Percentiles rank a stretch among this genome's conserved stretches.
These are phyloP conservation scores for Pyrus communis DNA, from an alignment of 306 rosid species.

Conservation along the genomic window DNA sequence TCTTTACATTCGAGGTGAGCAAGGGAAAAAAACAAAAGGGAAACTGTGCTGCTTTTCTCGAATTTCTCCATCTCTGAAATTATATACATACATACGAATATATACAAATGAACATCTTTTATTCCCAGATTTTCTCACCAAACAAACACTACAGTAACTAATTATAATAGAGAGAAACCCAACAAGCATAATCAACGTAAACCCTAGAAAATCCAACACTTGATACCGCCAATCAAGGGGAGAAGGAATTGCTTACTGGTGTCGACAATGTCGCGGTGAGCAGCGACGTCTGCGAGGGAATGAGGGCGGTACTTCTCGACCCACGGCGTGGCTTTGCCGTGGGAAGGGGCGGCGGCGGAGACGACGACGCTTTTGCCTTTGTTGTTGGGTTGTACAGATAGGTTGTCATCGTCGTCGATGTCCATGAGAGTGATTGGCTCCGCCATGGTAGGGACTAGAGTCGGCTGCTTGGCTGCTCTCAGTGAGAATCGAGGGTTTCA, in stretches of 20 bases:
- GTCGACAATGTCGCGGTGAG: constrained; percentile 96
- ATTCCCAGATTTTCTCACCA: neutral
- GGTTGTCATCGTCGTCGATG: constrained; percentile 37
- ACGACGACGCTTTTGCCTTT: constrained; percentile 42
- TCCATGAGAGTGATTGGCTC: constrained; percentile 48
- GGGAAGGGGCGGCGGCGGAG: constrained; percentile 17
- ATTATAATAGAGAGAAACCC: neutral
- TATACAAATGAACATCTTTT: neutral
- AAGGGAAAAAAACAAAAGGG: neutral
- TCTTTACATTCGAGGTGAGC: neutral
- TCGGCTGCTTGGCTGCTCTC: neutral
- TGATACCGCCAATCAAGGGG: neutral
- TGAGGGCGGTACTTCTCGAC: constrained; percentile 94
- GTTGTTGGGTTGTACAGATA: constrained; percentile 18
- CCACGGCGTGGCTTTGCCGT: constrained; percentile 60
- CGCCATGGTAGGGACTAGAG: constrained; percentile 26
- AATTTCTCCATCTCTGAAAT: neutral
- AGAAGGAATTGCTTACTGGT: constrained; percentile 47
- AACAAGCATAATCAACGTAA: neutral
- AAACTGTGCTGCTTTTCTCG: neutral
- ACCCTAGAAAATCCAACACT: neutral
- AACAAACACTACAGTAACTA: neutral
- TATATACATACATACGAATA: neutral
- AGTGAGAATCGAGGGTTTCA: neutral
- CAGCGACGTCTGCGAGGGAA: constrained; percentile 84